Evolutionary conservation across 2,329 filamentous ascomycete species (phyloP).

Genomic region (Fusarium mundagurra): DNA sequence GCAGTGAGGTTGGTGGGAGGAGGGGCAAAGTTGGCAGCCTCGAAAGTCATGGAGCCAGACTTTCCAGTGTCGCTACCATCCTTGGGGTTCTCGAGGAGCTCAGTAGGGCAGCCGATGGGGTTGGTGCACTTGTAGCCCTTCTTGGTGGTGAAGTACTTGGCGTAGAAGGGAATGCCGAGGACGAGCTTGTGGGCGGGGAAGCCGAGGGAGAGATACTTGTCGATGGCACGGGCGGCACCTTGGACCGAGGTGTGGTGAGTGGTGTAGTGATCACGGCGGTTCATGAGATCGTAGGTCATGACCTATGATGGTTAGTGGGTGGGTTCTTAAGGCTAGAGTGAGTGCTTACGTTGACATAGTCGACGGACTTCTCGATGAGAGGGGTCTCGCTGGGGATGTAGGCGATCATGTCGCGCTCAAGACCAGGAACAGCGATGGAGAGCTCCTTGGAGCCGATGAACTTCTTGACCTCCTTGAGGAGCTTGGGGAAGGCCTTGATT

Average conservation of each 20-base stretch:
- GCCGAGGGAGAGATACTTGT: constrained; percentile 68
- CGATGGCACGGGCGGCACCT: constrained; percentile 63
- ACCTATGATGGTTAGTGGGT: constrained; percentile 47
- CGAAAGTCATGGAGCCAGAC: constrained; percentile 54
- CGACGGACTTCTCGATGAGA: constrained; percentile 66
- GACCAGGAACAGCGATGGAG: constrained; percentile 73
- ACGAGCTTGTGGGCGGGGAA: constrained; percentile 66
- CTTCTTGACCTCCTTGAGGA: constrained; percentile 67
- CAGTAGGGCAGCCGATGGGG: constrained; percentile 68
- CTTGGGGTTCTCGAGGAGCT: constrained; percentile 64
- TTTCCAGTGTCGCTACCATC: constrained; percentile 67
- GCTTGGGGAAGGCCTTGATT: constrained; percentile 68
- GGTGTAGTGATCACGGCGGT: constrained; percentile 73
- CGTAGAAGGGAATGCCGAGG: constrained; percentile 75
- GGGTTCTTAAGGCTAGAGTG: fast-evolving
- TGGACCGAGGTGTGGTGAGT: constrained; percentile 70
- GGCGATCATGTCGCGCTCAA: constrained; percentile 73
- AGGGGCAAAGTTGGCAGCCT: constrained; percentile 44
- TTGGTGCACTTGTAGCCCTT: constrained; percentile 55
- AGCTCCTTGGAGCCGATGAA: constrained; percentile 70
- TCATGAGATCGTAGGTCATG: constrained; percentile 80
- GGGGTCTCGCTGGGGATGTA: constrained; percentile 67
- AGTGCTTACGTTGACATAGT: constrained; percentile 67
- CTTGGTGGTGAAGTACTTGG: constrained; percentile 71
- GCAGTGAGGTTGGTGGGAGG: constrained; percentile 31